phyloP scores from a whole-genome alignment of 257 asterid species.

The Ilex aquifolium region DNA sequence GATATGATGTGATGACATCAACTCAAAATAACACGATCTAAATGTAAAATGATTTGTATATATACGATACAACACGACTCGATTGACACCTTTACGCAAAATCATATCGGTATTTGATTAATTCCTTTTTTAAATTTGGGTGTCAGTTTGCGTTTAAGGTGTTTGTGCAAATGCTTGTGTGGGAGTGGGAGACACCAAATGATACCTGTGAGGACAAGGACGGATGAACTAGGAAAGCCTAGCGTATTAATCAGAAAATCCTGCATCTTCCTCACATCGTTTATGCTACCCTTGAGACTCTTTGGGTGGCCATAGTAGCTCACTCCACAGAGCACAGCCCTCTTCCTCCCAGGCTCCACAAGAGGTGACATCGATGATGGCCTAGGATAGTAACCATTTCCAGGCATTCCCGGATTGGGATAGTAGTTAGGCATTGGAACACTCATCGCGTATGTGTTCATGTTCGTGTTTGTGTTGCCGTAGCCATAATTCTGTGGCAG shows the following conservation, averaged over 20 bases:
- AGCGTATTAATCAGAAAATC: slow-evolving; percentile 41
- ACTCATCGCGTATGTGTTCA: not conserved
- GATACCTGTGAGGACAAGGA: slow-evolving; percentile 60
- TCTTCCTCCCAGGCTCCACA: slow-evolving; percentile 37
- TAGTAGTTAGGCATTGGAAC: not conserved
- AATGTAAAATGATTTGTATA: too few relatives aligned
- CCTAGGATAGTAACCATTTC: not conserved
- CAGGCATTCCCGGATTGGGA: not conserved
- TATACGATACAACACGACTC: too few relatives aligned
- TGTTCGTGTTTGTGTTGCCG: not conserved
- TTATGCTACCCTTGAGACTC: slow-evolving; percentile 57
- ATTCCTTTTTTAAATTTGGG: too few relatives aligned
- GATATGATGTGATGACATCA: too few relatives aligned
- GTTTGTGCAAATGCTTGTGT: too few relatives aligned
- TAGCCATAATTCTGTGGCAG: too few relatives aligned
- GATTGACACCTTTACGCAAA: too few relatives aligned
- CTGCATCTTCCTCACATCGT: slow-evolving; percentile 44
- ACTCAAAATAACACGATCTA: too few relatives aligned
- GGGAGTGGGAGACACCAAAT: not conserved
- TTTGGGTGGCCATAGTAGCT: slow-evolving; percentile 45
- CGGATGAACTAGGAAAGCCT: slow-evolving; percentile 57
- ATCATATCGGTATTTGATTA: too few relatives aligned
- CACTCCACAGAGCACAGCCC: slow-evolving; percentile 68
- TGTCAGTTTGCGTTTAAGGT: too few relatives aligned
- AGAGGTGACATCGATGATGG: slow-evolving; percentile 21